Base-by-base conservation (phyloP, 371 early-diverging fungal species). In the Rhizomucor pusillus region DNA sequence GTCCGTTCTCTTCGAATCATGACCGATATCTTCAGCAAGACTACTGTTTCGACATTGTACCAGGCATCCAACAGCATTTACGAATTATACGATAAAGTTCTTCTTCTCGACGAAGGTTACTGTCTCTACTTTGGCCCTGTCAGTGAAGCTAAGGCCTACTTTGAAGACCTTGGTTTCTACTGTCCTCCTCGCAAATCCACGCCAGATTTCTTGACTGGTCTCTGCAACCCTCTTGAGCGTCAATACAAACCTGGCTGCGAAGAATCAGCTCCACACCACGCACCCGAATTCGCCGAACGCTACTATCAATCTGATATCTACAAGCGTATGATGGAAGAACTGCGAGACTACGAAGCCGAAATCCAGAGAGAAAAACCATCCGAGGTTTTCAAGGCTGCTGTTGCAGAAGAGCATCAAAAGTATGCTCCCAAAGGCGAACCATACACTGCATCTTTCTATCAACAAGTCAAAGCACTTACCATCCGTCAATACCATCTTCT, bases 21-120 rank as follows among this genome's bases (percentile, higher is more conserved):
- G 59, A 84, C 86, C 22, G 79, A 85, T 50, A 60, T 81, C n/a
- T 63, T 78, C 49, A 77, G 84, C 29, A 83, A 78, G 49, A 80
- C 88, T n/a, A 81, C 85, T 20, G 57, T 86, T 16, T 76, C 80
- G 2, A 71, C 82, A 11, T 63, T 87, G 16, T 87, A 87, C 57
- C 88, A 90, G 56, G 86, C 88, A n/a, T 83, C 84, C 18, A 83
- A 87, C 61, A 85, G 75, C 56, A 90, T 90, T 50, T 90, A 83
- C 62, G 67, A 82, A 33, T 67, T 89, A 19, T 92, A 89, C 60
- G 90, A 92, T 71, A 87, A 86, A 57, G 81, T 87, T 9, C 47
- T 89, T 20, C 66, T 92, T 1, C 63, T 92, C 13, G 83, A 85
- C 33, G 84, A 85, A 24, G 92, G 92, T 44, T 79, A 80, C 35